A percentile compares a stretch with the other conserved stretches of the same genome.
phyloP scores from a whole-genome alignment of 1,284 basidiomycete genomes.

The Neolentinus lepideus region DNA sequence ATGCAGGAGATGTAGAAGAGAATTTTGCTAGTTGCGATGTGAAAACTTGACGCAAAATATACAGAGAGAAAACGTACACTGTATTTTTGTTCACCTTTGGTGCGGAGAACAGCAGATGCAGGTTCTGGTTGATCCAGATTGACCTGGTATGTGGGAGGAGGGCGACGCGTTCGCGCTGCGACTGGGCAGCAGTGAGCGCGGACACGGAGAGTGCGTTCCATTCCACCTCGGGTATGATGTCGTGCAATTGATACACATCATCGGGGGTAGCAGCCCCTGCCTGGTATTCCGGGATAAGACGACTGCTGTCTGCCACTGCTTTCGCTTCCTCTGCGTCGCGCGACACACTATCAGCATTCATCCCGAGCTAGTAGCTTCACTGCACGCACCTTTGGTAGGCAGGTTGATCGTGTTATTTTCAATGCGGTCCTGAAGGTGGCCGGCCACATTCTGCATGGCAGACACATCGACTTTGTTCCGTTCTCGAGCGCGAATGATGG shows the following conservation, averaged over 20 bases:
- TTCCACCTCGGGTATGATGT: constrained; percentile 73
- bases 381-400: constrained; percentile 52
- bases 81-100: constrained; percentile 47
- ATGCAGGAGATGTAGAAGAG: constrained; percentile 76
- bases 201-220: constrained; percentile 57
- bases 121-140: constrained; percentile 60
- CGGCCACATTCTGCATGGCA: constrained; percentile 78
- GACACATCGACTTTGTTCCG: constrained; percentile 82
- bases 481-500: constrained; percentile 76
- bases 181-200: constrained; percentile 43
- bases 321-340: constrained; percentile 52
- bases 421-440: constrained; percentile 77
- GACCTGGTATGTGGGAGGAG: constrained; percentile 60
- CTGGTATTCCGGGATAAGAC: constrained; percentile 74
- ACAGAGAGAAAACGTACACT: constrained; percentile 35
- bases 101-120: constrained; percentile 35
- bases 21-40: constrained; percentile 48
- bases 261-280: constrained; percentile 54
- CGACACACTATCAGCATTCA: not conserved
- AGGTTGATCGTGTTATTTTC: constrained; percentile 60
- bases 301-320: constrained; percentile 47
- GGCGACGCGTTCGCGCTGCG: constrained; percentile 40
- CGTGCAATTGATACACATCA: constrained; percentile 72
- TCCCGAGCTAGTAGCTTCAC: not conserved
- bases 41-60: constrained; percentile 2